Percentiles rank a stretch among this genome's conserved stretches.
These are phyloP conservation scores for Diaporthe citri DNA, from an alignment of 2,329 filamentous ascomycete genomes.

Conservation along the genomic window DNA sequence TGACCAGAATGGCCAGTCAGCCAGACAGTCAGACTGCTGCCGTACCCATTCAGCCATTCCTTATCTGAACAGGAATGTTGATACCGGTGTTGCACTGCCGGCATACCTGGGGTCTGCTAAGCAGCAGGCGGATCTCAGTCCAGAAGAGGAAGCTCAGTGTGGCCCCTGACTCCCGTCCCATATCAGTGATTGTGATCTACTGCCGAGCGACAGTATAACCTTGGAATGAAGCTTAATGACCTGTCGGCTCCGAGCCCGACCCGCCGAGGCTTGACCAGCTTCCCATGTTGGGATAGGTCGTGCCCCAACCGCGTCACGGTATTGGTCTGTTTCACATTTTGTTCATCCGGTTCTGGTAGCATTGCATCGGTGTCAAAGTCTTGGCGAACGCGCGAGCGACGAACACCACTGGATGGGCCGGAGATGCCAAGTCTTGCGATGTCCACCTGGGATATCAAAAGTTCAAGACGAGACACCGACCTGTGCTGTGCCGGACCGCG, in stretches of 20 bases:
- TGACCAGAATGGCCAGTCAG: not conserved
- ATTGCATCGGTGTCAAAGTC: constrained; percentile 33
- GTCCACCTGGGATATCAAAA: constrained; percentile 15
- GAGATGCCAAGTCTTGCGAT: constrained; percentile 27
- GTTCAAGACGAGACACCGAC: constrained; percentile 15
- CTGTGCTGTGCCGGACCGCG: constrained; percentile 16
- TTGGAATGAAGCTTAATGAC: constrained; percentile 29
- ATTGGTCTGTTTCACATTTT: constrained; percentile 30
- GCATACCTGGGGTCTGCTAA: constrained; percentile 8
- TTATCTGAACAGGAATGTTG: not conserved
- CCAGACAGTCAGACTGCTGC: not conserved
- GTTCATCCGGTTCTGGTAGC: constrained; percentile 27
- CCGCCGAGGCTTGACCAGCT: constrained; percentile 23
- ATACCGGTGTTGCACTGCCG: not conserved
- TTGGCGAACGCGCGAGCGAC: constrained; percentile 3
- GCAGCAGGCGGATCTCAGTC: constrained; percentile 6
- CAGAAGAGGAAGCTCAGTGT: constrained; percentile 20
- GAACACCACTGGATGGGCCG: constrained; percentile 10
- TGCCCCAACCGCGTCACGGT: constrained; percentile 19
- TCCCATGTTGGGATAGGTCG: constrained; percentile 31
- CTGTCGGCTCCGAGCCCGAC: constrained; percentile 23
- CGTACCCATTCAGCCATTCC: not conserved
- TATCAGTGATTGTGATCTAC: constrained; percentile 28
- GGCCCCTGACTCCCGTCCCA: not conserved
- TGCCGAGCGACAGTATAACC: constrained; percentile 16